Conservation (phyloP, 345 rosid species). For the Raphanus sativus region DNA sequence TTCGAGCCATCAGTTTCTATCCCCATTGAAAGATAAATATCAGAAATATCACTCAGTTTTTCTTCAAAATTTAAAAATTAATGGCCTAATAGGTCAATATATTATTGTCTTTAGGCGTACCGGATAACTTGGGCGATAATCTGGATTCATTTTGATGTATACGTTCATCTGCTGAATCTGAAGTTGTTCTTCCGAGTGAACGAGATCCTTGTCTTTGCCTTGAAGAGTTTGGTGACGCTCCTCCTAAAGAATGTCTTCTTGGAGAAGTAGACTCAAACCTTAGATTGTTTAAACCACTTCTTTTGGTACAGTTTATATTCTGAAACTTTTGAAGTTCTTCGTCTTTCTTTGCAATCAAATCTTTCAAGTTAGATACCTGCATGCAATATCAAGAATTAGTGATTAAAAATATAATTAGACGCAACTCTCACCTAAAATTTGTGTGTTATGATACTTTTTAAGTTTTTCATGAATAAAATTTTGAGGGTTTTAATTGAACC, state of each 20-base stretch:
- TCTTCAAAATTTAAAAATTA: constrained; percentile 60
- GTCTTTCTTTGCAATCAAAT: constrained; percentile 63
- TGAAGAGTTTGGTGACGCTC: constrained; percentile 36
- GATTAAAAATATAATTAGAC: too few species aligned
- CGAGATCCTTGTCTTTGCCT: constrained; percentile 42
- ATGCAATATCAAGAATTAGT: constrained; percentile 19
- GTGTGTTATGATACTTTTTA: too few species aligned
- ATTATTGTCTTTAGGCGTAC: constrained; percentile 17
- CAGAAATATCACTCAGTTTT: constrained; percentile 39
- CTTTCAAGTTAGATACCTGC: constrained; percentile 70
- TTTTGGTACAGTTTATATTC: constrained; percentile 43
- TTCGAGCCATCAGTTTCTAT: constrained; percentile 3
- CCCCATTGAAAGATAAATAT: neutral
- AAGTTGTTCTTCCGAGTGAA: constrained; percentile 44
- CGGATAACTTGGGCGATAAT: constrained; percentile 43
- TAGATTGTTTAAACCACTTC: constrained; percentile 40
- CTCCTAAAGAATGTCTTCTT: constrained; percentile 50
- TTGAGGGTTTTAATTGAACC: neutral
- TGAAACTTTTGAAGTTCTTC: constrained; percentile 65
- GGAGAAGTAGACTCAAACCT: constrained; percentile 59
- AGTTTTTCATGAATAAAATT: too few species aligned
- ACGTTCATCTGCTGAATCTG: constrained; percentile 55
- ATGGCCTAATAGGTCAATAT: constrained; percentile 40
- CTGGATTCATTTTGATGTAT: constrained; percentile 32
- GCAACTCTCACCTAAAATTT: too few species aligned